These are phyloP conservation scores for Stylonectria norvegica DNA, from an alignment of 2,329 filamentous ascomycete genomes.

Conservation along the genomic window DNA sequence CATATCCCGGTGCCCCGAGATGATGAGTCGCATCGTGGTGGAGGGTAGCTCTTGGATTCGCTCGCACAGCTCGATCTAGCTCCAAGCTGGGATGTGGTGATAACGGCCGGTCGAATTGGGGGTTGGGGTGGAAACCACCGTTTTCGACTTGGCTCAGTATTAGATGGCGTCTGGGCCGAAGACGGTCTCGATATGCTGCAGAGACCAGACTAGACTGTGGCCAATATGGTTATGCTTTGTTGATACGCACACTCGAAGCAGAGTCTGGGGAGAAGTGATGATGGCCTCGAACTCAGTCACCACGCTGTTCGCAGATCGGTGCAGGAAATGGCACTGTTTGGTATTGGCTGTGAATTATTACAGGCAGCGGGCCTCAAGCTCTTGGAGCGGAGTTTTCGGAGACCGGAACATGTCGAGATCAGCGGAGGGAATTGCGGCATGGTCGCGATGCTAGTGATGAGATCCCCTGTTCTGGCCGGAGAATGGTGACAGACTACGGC, in stretches of 20 bases:
- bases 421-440: constrained; percentile 12
- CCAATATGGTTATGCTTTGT: too few relatives aligned
- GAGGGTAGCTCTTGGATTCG: constrained; percentile 13
- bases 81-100: constrained; percentile 6
- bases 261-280: too few relatives aligned
- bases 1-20: constrained; percentile 13
- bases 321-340: constrained; percentile 10
- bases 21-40: constrained; percentile 11
- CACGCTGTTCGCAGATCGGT: constrained; percentile 13
- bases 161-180: constrained; percentile 12
- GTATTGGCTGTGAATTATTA: too few relatives aligned
- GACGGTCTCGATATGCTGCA: constrained; percentile 1
- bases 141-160: constrained; percentile 7
- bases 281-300: constrained; percentile 11
- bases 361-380: constrained; percentile 1
- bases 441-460: constrained; percentile 2
- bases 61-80: constrained; percentile 4
- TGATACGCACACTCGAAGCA: too few relatives aligned
- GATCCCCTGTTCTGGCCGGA: too few relatives aligned
- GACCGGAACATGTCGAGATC: constrained; percentile 12
- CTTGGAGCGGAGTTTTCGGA: constrained; percentile 14
- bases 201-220: constrained; percentile 3
- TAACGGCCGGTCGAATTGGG: constrained; percentile 8
- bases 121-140: constrained; percentile 3
- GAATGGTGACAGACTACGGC: constrained; percentile 6